A percentile compares a stretch with the other conserved stretches of the same genome.
phyloP scores from a whole-genome alignment of 352 stramenopile genomes.

The Pythium biforme region DNA sequence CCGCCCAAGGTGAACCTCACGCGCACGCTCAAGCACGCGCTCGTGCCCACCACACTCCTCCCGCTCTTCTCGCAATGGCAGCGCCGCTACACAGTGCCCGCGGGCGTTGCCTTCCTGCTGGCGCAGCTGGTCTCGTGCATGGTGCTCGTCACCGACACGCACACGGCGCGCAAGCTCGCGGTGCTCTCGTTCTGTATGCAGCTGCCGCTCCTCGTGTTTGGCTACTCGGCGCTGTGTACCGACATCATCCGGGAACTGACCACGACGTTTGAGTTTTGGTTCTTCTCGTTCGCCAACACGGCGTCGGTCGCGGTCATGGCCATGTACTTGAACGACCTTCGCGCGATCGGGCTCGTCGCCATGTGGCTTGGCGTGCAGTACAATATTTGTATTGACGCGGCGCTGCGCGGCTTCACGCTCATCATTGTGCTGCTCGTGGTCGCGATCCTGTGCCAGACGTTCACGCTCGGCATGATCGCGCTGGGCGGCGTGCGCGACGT shows the following conservation, averaged over 20 bases:
- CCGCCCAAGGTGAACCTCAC: background rate
- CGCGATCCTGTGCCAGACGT: conserved; percentile 6
- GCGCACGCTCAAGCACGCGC: background rate
- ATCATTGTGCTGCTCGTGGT: conserved; percentile 3
- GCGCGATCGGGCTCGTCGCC: conserved; percentile 1
- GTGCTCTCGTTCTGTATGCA: background rate
- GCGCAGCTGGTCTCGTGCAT: background rate
- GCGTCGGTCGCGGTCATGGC: conserved; percentile 12
- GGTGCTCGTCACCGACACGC: background rate
- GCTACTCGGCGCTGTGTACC: background rate
- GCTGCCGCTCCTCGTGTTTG: background rate
- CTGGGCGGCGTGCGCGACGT: conserved; percentile 1
- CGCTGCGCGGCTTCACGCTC: conserved; percentile 7
- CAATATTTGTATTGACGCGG: conserved; percentile 22
- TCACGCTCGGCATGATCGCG: conserved; percentile 4
- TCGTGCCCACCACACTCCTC: background rate
- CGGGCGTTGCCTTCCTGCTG: background rate
- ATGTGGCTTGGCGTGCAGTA: conserved; percentile 22
- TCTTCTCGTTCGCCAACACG: conserved; percentile 23
- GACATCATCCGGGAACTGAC: conserved; percentile 1
- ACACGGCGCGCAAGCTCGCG: background rate
- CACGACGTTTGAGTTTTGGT: conserved; percentile 19
- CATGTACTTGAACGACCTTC: conserved; percentile 8
- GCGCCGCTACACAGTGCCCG: background rate
- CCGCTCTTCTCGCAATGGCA: background rate